Base-by-base conservation (phyloP, 2,329 filamentous ascomycete species). In the Penicillium hesseltinei region DNA sequence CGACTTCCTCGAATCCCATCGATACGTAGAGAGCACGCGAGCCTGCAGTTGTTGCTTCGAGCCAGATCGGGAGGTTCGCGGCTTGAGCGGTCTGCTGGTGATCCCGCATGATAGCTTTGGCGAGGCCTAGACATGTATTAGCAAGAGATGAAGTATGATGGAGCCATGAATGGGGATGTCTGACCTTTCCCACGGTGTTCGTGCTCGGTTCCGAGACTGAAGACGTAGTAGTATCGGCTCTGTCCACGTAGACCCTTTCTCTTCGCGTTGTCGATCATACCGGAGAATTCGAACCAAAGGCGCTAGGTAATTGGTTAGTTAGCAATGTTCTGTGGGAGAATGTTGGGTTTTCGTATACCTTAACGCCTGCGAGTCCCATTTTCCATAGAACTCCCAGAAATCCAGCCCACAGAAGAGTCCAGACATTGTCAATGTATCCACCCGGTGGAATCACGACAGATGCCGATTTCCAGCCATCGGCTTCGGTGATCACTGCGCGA, bases 31-130 rank as follows among this genome's bases (percentile, higher is more conserved):
- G 54, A 19, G 51, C 48, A 2, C 63, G 61, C 0, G 65, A 66
- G 21, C 39, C 31, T 11, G 57, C 31, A 15, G 55, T 64, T 3
- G 65, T 66, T 13, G 65, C 65, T 48, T 67, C 65, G 3, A 67
- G 63, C 64, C 64, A 67, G 19, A 67, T 67, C 0, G 65, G 65
- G 5, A 66, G 50, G 17, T 66, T 59, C 11, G 65, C 59, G 5
- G 46, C 27, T 39, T 59, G 56, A 2, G 64, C 65, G 3, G 38
- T 56, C 10, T 54, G 44, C 36, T 66, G 65, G 36, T 66, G 56
- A 8, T 66, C 46, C 1, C 27, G 56, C 31, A 67, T 59, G 15
- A 67, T 66, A 1, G 58, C 51, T 45, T 58, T 66, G 1, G 64
- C 64, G 27, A 66, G 58, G 3, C 65, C 65, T 67, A n/a, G 11